These are phyloP conservation scores for Ustilago xerochloae DNA, from an alignment of 1,284 basidiomycete species.

Conservation along the genomic window DNA sequence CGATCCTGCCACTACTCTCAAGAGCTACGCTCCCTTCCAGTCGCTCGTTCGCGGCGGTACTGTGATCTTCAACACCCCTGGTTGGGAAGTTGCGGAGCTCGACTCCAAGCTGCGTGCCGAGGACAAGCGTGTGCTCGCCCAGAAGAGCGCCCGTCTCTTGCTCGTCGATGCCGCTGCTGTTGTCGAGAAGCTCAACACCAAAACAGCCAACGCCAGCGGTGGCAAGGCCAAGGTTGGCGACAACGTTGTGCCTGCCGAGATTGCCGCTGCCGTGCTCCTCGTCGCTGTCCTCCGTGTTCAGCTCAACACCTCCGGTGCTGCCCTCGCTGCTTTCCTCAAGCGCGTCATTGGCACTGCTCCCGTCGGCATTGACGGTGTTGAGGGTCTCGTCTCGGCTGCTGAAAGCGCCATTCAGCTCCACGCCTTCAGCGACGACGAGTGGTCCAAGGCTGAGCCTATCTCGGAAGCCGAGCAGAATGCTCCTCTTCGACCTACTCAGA, in stretches of 20 bases:
- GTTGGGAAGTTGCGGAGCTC: constrained; percentile 63
- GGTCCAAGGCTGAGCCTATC: constrained; percentile 54
- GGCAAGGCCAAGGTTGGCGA: constrained; percentile 59
- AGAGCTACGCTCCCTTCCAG: constrained; percentile 58
- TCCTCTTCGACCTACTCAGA: constrained; percentile 51
- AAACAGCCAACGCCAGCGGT: constrained; percentile 48
- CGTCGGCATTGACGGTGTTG: constrained; percentile 57
- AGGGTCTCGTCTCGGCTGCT: constrained; percentile 54
- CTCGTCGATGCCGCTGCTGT: constrained; percentile 59
- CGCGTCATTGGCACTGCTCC: constrained; percentile 59
- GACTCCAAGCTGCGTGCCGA: constrained; percentile 58
- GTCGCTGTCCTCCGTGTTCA: constrained; percentile 55
- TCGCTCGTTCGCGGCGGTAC: constrained; percentile 59
- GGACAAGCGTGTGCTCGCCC: constrained; percentile 62
- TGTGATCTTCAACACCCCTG: constrained; percentile 62
- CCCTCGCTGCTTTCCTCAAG: constrained; percentile 47
- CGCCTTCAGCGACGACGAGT: constrained; percentile 50
- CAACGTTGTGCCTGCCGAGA: constrained; percentile 51
- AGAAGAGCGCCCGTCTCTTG: constrained; percentile 54
- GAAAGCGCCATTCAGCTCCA: constrained; percentile 51
- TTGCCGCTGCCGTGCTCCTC: constrained; percentile 58
- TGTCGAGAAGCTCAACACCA: constrained; percentile 57
- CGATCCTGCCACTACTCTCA: constrained; percentile 59
- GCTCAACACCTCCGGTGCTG: constrained; percentile 45
- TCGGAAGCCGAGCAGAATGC: constrained; percentile 58